Conservation (phyloP, 2,329 filamentous ascomycete species). For the Microdochium bolleyi region DNA sequence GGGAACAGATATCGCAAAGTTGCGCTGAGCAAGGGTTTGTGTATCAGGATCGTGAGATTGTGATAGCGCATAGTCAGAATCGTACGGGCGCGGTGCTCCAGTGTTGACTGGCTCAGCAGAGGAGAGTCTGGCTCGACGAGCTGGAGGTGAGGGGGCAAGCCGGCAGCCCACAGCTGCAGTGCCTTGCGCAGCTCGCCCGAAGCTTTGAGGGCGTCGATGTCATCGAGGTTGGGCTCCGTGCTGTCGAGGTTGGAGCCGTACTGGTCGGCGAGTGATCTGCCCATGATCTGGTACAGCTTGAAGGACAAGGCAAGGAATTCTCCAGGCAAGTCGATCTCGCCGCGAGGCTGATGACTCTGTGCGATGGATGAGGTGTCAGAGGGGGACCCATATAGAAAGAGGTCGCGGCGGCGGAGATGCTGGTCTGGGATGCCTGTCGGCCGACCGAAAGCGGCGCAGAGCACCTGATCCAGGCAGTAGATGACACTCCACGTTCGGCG, state of each 20-base stretch:
- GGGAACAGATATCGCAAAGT: conserved; percentile 1
- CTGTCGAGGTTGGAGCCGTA: not conserved
- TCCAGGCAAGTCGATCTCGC: not conserved
- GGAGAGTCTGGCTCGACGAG: not conserved
- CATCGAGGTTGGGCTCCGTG: too few species aligned
- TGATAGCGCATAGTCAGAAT: not conserved
- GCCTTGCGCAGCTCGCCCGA: conserved; percentile 1
- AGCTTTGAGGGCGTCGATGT: not conserved
- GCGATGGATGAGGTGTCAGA: too few species aligned
- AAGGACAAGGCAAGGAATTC: not conserved
- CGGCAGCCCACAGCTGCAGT: not conserved
- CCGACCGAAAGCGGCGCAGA: not conserved
- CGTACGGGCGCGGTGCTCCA: not conserved
- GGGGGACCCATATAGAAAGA: too few species aligned
- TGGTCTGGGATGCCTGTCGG: not conserved
- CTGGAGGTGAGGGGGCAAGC: not conserved
- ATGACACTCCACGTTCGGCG: conserved; percentile 1
- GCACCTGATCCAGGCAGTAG: conserved; percentile 1
- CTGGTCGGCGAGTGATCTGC: not conserved
- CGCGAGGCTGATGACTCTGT: not conserved
- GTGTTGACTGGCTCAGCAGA: not conserved
- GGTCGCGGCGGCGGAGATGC: too few species aligned
- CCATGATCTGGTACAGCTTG: conserved; percentile 1
- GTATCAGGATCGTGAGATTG: not conserved
- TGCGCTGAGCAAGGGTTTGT: conserved; percentile 1